phyloP scores from a whole-genome alignment of 768 basidiomycete species.

The Lactarius evosmus region DNA sequence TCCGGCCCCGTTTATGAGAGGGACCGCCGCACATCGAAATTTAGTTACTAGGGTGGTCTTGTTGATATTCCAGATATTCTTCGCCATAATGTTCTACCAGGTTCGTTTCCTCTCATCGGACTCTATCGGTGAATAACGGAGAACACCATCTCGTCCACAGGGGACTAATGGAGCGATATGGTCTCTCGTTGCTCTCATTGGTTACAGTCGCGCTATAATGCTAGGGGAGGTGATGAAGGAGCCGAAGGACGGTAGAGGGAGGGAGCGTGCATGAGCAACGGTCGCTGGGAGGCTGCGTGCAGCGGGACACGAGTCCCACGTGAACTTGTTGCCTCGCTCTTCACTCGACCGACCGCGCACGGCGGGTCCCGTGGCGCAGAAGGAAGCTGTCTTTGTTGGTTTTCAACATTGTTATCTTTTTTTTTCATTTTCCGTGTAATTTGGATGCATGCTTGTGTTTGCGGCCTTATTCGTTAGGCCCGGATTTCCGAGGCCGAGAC shows the following conservation, averaged over 20 bases:
- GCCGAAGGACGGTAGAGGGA: constrained; percentile 60
- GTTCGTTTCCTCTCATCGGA: constrained; percentile 38
- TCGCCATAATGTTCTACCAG: constrained; percentile 74
- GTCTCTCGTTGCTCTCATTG: constrained; percentile 66
- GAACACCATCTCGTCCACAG: constrained; percentile 39
- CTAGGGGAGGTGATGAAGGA: constrained; percentile 69
- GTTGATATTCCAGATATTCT: constrained; percentile 58
- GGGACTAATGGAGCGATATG: constrained; percentile 82
- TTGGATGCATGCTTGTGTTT: not conserved
- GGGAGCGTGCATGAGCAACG: constrained; percentile 50
- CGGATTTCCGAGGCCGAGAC: no score
- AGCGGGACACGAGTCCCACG: constrained; percentile 30
- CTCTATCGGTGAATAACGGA: not conserved
- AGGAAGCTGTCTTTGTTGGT: constrained; percentile 8
- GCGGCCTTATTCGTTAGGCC: constrained; percentile 4
- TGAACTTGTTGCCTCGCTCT: constrained; percentile 10
- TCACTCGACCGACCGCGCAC: constrained; percentile 5
- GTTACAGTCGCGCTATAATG: constrained; percentile 63
- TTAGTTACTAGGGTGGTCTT: constrained; percentile 58
- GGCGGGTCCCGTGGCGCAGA: constrained; percentile 18
- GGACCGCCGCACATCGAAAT: constrained; percentile 60
- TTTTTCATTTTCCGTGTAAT: not conserved
- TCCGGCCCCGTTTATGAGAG: constrained; percentile 58
- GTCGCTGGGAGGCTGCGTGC: constrained; percentile 9
- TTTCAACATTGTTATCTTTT: not conserved